These are phyloP conservation scores for Aquilaria agallochum DNA, from an alignment of 441 rosid genomes.

Conservation along the genomic window DNA sequence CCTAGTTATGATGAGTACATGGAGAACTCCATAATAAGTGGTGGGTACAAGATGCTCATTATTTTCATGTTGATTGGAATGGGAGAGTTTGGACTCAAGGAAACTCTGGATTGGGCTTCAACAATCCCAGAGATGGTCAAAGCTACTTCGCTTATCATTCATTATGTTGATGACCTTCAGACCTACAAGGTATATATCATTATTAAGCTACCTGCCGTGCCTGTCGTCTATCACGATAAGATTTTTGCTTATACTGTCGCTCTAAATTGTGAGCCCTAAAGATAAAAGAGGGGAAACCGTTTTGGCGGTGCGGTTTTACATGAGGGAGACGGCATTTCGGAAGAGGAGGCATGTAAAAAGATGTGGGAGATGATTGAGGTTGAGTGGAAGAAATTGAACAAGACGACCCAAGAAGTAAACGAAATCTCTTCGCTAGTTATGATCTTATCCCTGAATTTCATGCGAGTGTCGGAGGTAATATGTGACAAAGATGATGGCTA, in stretches of 20 bases:
- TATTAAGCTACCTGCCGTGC: no score
- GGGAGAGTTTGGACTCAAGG: slow-evolving; percentile 14
- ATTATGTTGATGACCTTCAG: slow-evolving; percentile 22
- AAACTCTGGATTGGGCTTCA: slow-evolving; percentile 19
- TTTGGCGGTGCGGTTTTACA: slow-evolving; percentile 12
- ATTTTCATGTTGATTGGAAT: background rate
- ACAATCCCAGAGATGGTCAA: slow-evolving; percentile 10
- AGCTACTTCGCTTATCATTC: background rate
- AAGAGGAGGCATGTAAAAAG: slow-evolving; percentile 6
- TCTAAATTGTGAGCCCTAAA: slow-evolving; percentile 9
- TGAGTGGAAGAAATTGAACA: slow-evolving; percentile 31
- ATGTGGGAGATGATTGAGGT: background rate
- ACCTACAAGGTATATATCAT: slow-evolving; percentile 14
- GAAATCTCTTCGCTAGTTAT: slow-evolving; percentile 12
- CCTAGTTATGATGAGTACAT: slow-evolving; percentile 21
- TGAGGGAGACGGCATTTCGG: slow-evolving; percentile 12
- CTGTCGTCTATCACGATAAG: background rate
- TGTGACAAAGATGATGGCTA: slow-evolving; percentile 20
- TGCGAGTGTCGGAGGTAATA: background rate
- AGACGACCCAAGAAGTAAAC: slow-evolving; percentile 7
- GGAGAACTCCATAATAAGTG: background rate
- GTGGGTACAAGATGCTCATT: background rate
- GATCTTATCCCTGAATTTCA: slow-evolving; percentile 6
- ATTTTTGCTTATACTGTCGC: background rate
- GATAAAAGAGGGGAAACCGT: slow-evolving; percentile 17